These are phyloP conservation scores for Choanephora cucurbitarum DNA, from an alignment of 371 early-diverging fungal species.

Conservation along the genomic window DNA sequence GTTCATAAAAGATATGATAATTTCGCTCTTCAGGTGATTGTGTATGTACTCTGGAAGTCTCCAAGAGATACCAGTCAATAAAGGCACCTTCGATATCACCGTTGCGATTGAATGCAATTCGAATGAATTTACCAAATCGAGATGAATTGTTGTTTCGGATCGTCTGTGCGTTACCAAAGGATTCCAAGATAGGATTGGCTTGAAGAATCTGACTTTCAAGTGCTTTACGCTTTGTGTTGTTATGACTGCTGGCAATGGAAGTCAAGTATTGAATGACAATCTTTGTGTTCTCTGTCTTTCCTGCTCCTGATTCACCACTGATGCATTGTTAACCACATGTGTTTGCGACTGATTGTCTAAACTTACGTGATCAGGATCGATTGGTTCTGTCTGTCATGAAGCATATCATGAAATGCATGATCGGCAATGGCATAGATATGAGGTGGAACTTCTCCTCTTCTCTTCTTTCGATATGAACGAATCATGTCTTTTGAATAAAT, in stretches of 20 bases:
- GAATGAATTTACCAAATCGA: conserved; percentile 99
- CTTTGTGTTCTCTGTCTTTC: conserved; percentile 99
- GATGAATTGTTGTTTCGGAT: conserved; percentile 99
- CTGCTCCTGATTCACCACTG: conserved; percentile 99
- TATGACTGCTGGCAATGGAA: conserved; percentile 73
- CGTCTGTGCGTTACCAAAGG: conserved; percentile 99
- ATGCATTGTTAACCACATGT: too few species aligned
- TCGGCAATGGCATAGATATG: conserved; percentile 98
- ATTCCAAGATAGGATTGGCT: conserved; percentile 98
- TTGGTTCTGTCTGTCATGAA: conserved; percentile 94
- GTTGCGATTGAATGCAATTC: conserved; percentile 91
- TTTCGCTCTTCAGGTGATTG: conserved; percentile 93
- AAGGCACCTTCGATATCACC: conserved; percentile 96
- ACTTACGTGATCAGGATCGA: conserved; percentile 97
- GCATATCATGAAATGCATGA: conserved; percentile 94
- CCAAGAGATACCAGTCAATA: conserved; percentile 98
- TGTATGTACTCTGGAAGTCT: conserved; percentile 96
- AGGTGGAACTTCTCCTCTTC: conserved; percentile 90
- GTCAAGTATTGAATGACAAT: conserved; percentile 99
- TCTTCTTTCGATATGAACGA: conserved; percentile 78
- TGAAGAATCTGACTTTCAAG: conserved; percentile 95
- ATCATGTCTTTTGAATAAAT: conserved; percentile 91
- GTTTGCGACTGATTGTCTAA: neutral
- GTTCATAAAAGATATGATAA: conserved; percentile 99
- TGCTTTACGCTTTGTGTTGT: conserved; percentile 13